Percentiles rank a stretch among this genome's conserved stretches.
phyloP scores from a whole-genome alignment of 1,284 basidiomycete species.

The Jaminaea rosea region DNA sequence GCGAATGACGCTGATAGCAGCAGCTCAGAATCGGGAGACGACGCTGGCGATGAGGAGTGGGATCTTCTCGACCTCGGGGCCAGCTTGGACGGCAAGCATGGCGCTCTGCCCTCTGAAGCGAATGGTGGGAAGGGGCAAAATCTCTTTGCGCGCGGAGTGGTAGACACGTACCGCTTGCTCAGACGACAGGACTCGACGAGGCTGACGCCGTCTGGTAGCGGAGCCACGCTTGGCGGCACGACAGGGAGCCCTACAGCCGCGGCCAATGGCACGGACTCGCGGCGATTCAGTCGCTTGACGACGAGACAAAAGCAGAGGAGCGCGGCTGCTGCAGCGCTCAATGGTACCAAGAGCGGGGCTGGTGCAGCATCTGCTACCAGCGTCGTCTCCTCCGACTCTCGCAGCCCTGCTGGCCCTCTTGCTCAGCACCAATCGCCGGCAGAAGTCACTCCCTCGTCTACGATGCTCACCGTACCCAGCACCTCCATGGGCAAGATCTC shows the following conservation, averaged over 20 bases:
- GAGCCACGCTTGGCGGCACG: too few species aligned
- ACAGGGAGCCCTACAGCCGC: slow-evolving; percentile 4
- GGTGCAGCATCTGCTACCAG: not conserved
- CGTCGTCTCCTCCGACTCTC: not conserved
- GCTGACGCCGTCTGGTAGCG: slow-evolving; percentile 13
- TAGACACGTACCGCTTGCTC: slow-evolving; percentile 41
- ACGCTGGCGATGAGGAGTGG: slow-evolving; percentile 24
- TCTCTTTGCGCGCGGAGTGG: slow-evolving; percentile 43
- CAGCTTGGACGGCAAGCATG: slow-evolving; percentile 12
- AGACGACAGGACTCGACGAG: slow-evolving; percentile 51
- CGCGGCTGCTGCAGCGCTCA: slow-evolving; percentile 2
- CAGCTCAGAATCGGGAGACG: slow-evolving; percentile 2
- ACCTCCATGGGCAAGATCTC: not conserved
- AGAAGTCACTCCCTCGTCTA: not conserved
- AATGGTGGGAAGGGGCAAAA: slow-evolving; percentile 45
- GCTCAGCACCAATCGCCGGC: not conserved
- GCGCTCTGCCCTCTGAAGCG: slow-evolving; percentile 29
- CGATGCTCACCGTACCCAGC: not conserved
- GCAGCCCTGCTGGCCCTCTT: not conserved
- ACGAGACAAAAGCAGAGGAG: not conserved
- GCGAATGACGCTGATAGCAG: too few species aligned
- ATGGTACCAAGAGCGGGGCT: not conserved
- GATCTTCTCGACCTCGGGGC: slow-evolving; percentile 30
- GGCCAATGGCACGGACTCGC: not conserved
- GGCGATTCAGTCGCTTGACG: slow-evolving; percentile 24